Percentiles rank a stretch among this genome's conserved stretches.
Conservation (phyloP, 257 asterid species). For the Lycium barbarum region DNA sequence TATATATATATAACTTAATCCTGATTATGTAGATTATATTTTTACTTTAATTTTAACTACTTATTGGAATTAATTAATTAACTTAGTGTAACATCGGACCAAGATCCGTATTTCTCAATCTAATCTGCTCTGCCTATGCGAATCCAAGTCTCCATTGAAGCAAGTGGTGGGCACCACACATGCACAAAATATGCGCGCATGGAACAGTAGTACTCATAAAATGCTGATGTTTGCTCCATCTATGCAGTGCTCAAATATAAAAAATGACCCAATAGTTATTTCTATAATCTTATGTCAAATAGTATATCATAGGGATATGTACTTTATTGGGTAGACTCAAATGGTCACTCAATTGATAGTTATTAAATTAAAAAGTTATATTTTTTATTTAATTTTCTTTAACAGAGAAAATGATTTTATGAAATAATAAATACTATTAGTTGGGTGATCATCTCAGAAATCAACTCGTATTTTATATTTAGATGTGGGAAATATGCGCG, state of each 20-base stretch:
- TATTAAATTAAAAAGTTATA: too few species aligned
- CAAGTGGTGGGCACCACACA: constrained; percentile 21
- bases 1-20: background rate
- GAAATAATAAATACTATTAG: too few species aligned
- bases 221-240: constrained; percentile 11
- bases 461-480: background rate
- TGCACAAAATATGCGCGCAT: constrained; percentile 21
- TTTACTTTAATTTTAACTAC: background rate
- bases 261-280: background rate
- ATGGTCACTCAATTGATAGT: too few species aligned
- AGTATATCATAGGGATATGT: constrained; percentile 51
- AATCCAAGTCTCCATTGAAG: background rate
- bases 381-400: too few species aligned
- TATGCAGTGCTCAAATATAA: background rate
- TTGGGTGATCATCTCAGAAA: too few species aligned
- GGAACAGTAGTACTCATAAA: constrained; percentile 27
- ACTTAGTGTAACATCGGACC: background rate
- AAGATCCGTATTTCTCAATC: background rate
- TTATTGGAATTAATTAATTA: background rate
- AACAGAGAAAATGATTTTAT: too few species aligned
- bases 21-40: background rate
- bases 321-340: constrained; percentile 17
- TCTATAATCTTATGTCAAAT: background rate
- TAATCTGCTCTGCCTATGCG: background rate
- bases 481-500: background rate